These are phyloP conservation scores for Globisporangium barbulae DNA, from an alignment of 352 stramenopile genomes.

Conservation along the genomic window DNA sequence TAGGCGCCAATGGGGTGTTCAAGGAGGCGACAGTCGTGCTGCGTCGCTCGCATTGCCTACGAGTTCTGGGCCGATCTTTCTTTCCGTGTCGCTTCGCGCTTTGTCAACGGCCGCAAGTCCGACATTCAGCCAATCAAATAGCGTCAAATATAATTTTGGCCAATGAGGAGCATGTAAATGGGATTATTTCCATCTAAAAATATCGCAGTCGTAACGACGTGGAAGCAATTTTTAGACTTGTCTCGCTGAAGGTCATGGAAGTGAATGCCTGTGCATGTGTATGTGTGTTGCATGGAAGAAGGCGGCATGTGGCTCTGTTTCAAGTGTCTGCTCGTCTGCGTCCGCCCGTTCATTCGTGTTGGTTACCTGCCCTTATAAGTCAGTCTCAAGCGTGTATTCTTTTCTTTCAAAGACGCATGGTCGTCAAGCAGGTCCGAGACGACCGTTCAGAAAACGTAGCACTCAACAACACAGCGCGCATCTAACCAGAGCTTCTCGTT, in stretches of 20 bases:
- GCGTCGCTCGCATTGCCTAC: background rate
- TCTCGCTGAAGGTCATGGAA: background rate
- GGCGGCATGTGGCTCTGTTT: background rate
- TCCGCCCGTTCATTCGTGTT: background rate
- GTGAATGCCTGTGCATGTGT: background rate
- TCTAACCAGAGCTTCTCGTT: background rate
- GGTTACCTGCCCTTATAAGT: no score
- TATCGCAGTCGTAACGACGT: background rate
- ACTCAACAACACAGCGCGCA: background rate
- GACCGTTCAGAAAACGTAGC: no score
- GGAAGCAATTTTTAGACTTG: constrained; percentile 1
- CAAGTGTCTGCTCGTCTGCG: background rate
- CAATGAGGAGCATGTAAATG: background rate
- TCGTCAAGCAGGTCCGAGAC: background rate
- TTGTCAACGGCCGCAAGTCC: background rate
- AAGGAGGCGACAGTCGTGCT: no score
- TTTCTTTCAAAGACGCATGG: background rate
- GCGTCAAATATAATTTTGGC: background rate
- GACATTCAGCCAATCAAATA: background rate
- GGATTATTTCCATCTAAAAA: constrained; percentile 1
- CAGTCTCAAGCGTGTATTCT: background rate
- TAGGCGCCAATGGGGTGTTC: no score
- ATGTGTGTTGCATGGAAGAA: no score
- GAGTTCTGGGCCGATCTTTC: constrained; percentile 13
- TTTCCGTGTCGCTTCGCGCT: constrained; percentile 2